Percentiles rank a stretch among this genome's conserved stretches.
These are phyloP conservation scores for Parascedosporium putredinis DNA, from an alignment of 2,329 filamentous ascomycete genomes.

Conservation along the genomic window DNA sequence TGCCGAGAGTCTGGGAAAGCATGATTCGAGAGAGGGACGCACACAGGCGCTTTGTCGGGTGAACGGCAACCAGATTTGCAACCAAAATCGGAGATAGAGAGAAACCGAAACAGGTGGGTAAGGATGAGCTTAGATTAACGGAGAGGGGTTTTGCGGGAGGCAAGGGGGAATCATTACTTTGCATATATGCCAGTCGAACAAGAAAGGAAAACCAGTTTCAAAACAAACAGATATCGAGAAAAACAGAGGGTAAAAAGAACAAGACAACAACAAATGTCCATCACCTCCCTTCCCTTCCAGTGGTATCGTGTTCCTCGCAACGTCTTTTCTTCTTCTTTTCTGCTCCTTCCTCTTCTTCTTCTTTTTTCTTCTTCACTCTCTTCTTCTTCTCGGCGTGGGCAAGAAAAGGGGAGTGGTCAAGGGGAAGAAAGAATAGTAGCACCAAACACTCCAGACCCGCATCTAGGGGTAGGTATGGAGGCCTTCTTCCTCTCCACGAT, in stretches of 20 bases:
- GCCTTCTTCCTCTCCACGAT: not conserved
- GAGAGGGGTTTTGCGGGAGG: not conserved
- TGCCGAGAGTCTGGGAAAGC: no score
- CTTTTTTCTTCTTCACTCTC: not conserved
- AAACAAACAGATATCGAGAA: no score
- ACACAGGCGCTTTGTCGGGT: no score
- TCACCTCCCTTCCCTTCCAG: not conserved
- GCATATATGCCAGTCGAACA: not conserved
- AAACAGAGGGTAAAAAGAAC: slow-evolving; percentile 6
- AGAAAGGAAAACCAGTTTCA: no score
- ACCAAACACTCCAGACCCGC: no score
- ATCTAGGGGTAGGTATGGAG: no score
- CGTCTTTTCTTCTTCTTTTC: not conserved
- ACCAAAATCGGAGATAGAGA: not conserved
- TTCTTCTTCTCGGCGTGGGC: not conserved
- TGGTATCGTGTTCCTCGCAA: not conserved
- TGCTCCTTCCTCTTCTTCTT: not conserved
- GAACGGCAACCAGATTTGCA: no score
- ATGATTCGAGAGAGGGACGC: no score
- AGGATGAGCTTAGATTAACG: no score
- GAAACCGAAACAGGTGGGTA: not conserved
- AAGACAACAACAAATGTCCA: slow-evolving; percentile 5
- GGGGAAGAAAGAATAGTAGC: no score
- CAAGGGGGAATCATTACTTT: not conserved
- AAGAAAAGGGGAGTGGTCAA: no score